Evolutionary conservation across 805 yeast species (phyloP).

Genomic region (Teunomyces cretensis): DNA sequence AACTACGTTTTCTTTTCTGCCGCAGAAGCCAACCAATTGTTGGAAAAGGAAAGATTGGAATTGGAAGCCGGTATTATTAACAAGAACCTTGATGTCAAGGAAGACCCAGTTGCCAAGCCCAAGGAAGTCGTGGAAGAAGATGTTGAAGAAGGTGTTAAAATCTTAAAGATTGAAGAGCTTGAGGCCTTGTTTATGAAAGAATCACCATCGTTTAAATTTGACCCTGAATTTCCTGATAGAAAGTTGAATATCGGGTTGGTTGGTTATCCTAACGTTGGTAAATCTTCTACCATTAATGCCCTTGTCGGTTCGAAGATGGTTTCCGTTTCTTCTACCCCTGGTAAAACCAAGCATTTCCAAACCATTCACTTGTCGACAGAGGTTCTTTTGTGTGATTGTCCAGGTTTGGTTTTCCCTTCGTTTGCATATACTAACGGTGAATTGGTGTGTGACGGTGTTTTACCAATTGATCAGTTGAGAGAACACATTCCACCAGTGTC

Average conservation of each 20-base stretch:
- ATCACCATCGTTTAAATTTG: conserved; percentile 68
- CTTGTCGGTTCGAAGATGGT: conserved; percentile 94
- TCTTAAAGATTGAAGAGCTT: conserved; percentile 78
- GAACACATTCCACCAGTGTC: conserved; percentile 89
- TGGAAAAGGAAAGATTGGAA: conserved; percentile 61
- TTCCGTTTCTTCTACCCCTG: conserved; percentile 98
- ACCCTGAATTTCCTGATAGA: conserved; percentile 56
- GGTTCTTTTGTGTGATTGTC: conserved; percentile 94
- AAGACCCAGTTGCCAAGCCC: conserved; percentile 25
- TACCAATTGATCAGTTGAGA: conserved; percentile 95
- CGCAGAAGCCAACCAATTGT: conserved; percentile 70
- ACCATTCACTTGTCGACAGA: conserved; percentile 82
- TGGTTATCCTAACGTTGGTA: conserved; percentile 94
- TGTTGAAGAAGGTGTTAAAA: conserved; percentile 47
- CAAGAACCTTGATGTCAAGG: conserved; percentile 9
- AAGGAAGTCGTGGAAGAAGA: conserved; percentile 24
- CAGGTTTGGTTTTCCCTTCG: conserved; percentile 97
- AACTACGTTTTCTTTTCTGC: conserved; percentile 93
- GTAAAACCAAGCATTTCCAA: conserved; percentile 98
- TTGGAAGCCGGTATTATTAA: conserved; percentile 26
- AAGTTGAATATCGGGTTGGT: conserved; percentile 89
- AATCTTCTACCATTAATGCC: conserved; percentile 97
- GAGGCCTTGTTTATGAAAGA: conserved; percentile 73
- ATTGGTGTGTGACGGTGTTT: conserved; percentile 95
- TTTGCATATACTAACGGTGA: conserved; percentile 97